Base-by-base conservation (phyloP, 2,329 filamentous ascomycete genomes). In the Pseudogymnoascus sp. region DNA sequence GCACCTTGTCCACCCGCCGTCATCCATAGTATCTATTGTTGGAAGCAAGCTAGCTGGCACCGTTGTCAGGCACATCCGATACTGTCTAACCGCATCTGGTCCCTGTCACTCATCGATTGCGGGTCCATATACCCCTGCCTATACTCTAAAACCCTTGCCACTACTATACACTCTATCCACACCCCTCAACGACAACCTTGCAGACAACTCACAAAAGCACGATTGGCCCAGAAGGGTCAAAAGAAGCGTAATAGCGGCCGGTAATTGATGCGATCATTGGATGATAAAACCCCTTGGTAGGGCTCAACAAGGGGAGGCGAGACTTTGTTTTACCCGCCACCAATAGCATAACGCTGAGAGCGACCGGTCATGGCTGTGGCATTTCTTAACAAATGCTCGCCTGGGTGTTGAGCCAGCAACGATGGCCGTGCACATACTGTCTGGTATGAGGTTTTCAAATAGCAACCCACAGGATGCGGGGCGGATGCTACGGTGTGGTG, bases 51-150 rank as follows among this genome's bases (percentile, higher is more conserved):
- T 52, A 52, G 18, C 41, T 52, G 23, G 41, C 13, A 18, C 41
- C n/a, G 26, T 26, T 52, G 41, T 30, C 41, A 52, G 41, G 41
- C 7, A 48, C 41, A 28, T 48, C n/a, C 23, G 21, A 23, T 45
- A 10, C 23, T 8, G 4, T 18, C 41, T 48, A 28, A 10, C 41
- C 7, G 26, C 9, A 52, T 52, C 4, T 30, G 6, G 41, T 52
- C 41, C 41, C 41, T 30, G 41, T 52, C 41, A 52, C 23, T 52
- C 41, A 52, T 28, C 23, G 18, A 52, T 52, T 52, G 26, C 26
- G 26, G 41, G 30, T 30, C 41, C 41, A 4, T 9, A n/a, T 5
- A 30, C 9, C 41, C 41, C 23, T 52, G 41, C 8, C 21, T 15
- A 52, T 30, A 52, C 26, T 23, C 23, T 26, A 12, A 52, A 8